phyloP scores from a whole-genome alignment of 1,284 basidiomycete species.

The Lentinus polychrous region DNA sequence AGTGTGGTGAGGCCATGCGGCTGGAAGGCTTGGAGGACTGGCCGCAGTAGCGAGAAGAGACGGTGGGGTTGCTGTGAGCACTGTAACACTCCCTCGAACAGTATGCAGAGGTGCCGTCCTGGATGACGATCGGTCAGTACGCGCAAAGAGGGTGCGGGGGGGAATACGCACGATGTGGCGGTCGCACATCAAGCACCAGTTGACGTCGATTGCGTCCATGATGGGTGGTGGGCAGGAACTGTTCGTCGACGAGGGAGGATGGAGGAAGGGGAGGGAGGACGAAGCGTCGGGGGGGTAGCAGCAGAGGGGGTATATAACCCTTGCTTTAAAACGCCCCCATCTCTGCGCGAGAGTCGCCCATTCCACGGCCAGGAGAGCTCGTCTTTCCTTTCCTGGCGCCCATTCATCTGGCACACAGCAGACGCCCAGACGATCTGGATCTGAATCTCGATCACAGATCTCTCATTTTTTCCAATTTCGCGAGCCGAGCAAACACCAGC shows the following conservation, averaged over 20 bases:
- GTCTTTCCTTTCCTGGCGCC: background rate
- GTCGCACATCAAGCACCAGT: constrained; percentile 63
- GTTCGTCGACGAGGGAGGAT: constrained; percentile 12
- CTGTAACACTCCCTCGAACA: constrained; percentile 46
- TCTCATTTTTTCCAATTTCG: background rate
- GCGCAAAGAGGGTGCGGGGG: constrained; percentile 3
- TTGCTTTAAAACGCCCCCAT: background rate
- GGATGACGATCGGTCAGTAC: constrained; percentile 13
- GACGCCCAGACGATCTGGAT: background rate
- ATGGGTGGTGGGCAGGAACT: constrained; percentile 11
- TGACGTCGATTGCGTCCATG: constrained; percentile 61
- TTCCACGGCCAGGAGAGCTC: background rate
- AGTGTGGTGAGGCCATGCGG: constrained; percentile 4
- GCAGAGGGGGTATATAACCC: constrained; percentile 2
- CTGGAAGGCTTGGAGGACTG: constrained; percentile 12
- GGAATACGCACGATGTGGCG: constrained; percentile 41
- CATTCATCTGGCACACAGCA: background rate
- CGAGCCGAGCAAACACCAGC: background rate
- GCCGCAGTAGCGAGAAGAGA: constrained; percentile 1
- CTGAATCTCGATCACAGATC: constrained; percentile 5
- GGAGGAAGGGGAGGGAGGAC: constrained; percentile 14
- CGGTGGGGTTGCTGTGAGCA: constrained; percentile 10
- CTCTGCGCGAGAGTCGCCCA: background rate
- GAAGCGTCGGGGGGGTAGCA: constrained; percentile 6
- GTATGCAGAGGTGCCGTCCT: constrained; percentile 45